phyloP scores from a whole-genome alignment of 2,329 filamentous ascomycete species.

The Nemania abortiva region DNA sequence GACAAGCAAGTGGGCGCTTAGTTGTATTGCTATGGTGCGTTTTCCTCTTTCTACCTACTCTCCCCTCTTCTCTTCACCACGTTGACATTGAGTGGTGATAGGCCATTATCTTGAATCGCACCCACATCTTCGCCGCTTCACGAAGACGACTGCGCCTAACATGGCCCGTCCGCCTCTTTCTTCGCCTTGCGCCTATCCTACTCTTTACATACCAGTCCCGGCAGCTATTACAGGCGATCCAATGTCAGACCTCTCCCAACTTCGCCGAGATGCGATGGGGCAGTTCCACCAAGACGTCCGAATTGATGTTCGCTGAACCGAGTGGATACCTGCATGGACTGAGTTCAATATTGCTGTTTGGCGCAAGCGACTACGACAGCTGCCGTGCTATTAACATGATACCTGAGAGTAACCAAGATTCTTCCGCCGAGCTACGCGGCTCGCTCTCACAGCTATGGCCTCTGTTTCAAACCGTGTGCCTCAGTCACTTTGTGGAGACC shows the following conservation, averaged over 20 bases:
- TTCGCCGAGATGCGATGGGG: slow-evolving; percentile 79
- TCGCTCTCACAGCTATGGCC: slow-evolving; percentile 84
- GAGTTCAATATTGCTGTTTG: slow-evolving; percentile 78
- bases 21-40: slow-evolving; percentile 80
- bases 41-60: slow-evolving; percentile 35
- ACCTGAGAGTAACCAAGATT: slow-evolving; percentile 64
- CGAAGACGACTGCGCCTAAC: slow-evolving; percentile 81
- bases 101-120: slow-evolving; percentile 89
- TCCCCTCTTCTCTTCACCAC: background rate
- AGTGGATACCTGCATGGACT: slow-evolving; percentile 78
- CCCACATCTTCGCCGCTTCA: slow-evolving; percentile 92
- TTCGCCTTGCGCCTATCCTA: slow-evolving; percentile 78
- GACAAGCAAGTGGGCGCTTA: slow-evolving; percentile 91
- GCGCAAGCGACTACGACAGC: slow-evolving; percentile 78
- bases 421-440: slow-evolving; percentile 70
- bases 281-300: slow-evolving; percentile 71
- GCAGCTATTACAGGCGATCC: slow-evolving; percentile 82
- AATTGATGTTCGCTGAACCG: slow-evolving; percentile 76
- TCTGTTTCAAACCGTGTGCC: slow-evolving; percentile 75
- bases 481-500: slow-evolving; percentile 90
- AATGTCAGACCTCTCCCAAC: slow-evolving; percentile 87
- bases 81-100: slow-evolving; percentile 49
- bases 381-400: slow-evolving; percentile 83
- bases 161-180: slow-evolving; percentile 76
- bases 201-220: slow-evolving; percentile 77